These are phyloP conservation scores for Fusarium neocosmosporiellum DNA, from an alignment of 2,329 filamentous ascomycete species.

Conservation along the genomic window DNA sequence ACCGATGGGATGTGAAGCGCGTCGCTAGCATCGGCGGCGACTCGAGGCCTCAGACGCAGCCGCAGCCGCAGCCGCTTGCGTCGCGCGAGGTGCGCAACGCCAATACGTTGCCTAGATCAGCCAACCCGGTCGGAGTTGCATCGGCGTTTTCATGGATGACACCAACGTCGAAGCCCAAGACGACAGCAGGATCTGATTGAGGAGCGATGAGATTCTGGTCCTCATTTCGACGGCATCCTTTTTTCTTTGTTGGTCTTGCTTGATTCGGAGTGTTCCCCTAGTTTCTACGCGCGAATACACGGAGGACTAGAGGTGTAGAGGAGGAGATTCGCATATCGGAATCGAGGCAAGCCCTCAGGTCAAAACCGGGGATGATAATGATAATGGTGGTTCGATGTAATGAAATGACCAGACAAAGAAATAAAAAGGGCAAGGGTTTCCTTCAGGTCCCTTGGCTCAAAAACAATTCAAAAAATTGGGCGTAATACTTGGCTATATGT, in stretches of 20 bases:
- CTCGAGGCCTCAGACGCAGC: slow-evolving; percentile 46
- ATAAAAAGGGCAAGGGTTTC: slow-evolving; percentile 7
- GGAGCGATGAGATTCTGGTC: neutral
- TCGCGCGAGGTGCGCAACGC: slow-evolving; percentile 52
- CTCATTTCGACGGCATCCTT: neutral
- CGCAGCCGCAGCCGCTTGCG: slow-evolving; percentile 46
- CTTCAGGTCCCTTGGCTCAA: neutral
- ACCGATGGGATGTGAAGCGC: slow-evolving; percentile 67
- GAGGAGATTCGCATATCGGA: slow-evolving; percentile 23
- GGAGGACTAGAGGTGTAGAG: slow-evolving; percentile 25
- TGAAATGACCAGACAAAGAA: slow-evolving; percentile 17
- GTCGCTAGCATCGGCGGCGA: slow-evolving; percentile 57
- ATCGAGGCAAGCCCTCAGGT: neutral
- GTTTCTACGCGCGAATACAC: neutral
- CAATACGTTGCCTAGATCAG: slow-evolving; percentile 63
- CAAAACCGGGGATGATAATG: slow-evolving; percentile 14
- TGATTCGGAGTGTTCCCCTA: neutral
- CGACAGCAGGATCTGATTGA: slow-evolving; percentile 46
- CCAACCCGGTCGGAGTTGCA: slow-evolving; percentile 90
- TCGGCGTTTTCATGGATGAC: slow-evolving; percentile 96
- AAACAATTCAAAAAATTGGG: slow-evolving; percentile 11
- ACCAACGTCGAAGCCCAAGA: slow-evolving; percentile 52
- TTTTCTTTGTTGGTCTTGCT: slow-evolving; percentile 12
- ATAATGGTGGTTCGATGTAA: slow-evolving; percentile 27
- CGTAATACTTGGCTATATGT: slow-evolving; percentile 6